Evolutionary conservation across 495 filamentous ascomycete genomes (phyloP).

Genomic region (Lophiotrema nucula): DNA sequence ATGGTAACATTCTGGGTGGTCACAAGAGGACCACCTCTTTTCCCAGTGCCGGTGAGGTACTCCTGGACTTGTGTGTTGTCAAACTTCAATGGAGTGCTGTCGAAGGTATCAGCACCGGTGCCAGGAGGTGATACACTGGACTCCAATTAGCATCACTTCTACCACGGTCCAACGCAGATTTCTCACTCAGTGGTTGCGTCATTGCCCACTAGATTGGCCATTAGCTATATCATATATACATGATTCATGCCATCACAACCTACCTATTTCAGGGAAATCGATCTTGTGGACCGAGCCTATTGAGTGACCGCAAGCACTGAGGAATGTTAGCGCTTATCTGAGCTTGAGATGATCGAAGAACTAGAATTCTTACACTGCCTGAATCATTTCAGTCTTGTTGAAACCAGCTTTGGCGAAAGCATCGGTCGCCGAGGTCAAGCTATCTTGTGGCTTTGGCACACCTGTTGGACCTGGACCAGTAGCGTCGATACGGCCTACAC

Average conservation of each 20-base stretch:
- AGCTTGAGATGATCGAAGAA: not conserved
- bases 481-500: not conserved
- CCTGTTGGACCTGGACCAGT: not conserved
- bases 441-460: not conserved
- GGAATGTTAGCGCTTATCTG: not conserved
- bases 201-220: not conserved
- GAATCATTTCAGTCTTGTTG: not conserved
- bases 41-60: not conserved
- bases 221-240: not conserved
- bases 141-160: not conserved
- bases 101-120: not conserved
- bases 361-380: not conserved
- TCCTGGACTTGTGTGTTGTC: not conserved
- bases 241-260: not conserved
- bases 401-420: not conserved
- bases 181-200: not conserved
- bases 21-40: not conserved
- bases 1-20: not conserved
- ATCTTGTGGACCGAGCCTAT: not conserved
- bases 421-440: not conserved
- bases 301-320: not conserved
- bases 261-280: not conserved
- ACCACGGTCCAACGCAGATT: not conserved
- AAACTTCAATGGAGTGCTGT: not conserved
- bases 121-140: not conserved